Evolutionary conservation across 225 moss, liverwort and hornwort species (phyloP), one percentile per base, ranked within the genome.

Genomic region (Lunularia cruciata): DNA sequence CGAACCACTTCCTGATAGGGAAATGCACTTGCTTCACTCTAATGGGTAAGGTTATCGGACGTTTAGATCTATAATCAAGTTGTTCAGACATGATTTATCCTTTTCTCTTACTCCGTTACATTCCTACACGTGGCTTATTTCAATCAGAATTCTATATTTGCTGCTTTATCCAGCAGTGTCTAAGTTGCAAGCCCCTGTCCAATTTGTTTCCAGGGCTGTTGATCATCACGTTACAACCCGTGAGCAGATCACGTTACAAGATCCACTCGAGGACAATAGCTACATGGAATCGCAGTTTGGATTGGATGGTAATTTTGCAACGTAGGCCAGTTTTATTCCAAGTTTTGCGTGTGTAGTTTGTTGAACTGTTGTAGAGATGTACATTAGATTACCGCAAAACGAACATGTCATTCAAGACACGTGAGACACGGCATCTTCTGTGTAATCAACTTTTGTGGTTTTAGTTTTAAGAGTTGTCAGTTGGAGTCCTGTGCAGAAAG

Each of bases 191-290:
- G 45, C 28, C 40, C 34, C 6, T n/a, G n/a, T n/a, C n/a, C n/a
- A n/a, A 20, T 6, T 34, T 45, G 5, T 54, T 57, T 39, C 57
- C 83, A 93, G 93, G 71, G 87, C 85, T 61, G 77, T 73, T 26
- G 98, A 98, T 74, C 91, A 93, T 70, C 98, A 98, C 85, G 91
- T 98, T 49, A 93, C 89, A 33, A 91, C 86, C 20, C 93, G 98
- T 60, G 98, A 98, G 85, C 98, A 91, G 53, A 98, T 98, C 70
- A 98, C 98, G 39, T 84, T 98, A 47, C 98, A 91, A 78, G 98
- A 88, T 56, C 75, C 87, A 14, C 35, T 87, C 73, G 92, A 91
- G 75, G 93, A 98, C 63, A 86, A 57, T 49, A 85, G 85, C 58
- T 98, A 98, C 61, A 83, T 91, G 57, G 89, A 83, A 60, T 76